Evolutionary conservation across 2,329 filamentous ascomycete species (phyloP), one percentile per base, ranked within the genome.

Genomic region (Hirsutella minnesotensis): DNA sequence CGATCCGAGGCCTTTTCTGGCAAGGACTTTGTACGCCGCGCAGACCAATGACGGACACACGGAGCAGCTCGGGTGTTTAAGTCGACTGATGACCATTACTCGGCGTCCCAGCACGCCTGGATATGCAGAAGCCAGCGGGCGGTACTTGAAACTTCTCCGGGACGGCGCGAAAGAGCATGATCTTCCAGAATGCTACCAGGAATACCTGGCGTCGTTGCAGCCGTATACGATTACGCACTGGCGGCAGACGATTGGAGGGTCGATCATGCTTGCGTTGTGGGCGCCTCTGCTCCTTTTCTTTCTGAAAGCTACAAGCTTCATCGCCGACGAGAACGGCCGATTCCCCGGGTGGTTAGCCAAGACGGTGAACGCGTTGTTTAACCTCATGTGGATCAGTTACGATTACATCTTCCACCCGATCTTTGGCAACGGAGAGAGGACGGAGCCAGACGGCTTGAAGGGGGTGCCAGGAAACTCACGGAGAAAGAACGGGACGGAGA

Each of bases 371-470:
- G 59, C 67, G 2, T 12, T 83, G 2, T 78, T 83, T 45, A 69
- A 63, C 15, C 10, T 63, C 3, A 46, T 66, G 9, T 75, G 72
- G 72, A 51, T 58, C 45, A 50, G 47, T 3, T 73, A 75, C 40
- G 71, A 75, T 41, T 24, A 22, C 2, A 56, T 68, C 3, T 58
- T 69, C 50, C 81, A 77, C 59, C 65, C 62, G 1, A 34, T 81
- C 0, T 95, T 94, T 68, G 90, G 90, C 1, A 85, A 96, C 56
- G 92, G 92, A 0, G 90, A 96, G 69, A 75, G 73, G 53, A 81
- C 77, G 3, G 49, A 60, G 27, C 58, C 35, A 18, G 37, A 39
- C 12, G 33, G 24, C n/a, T 12, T 27, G 7, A 27, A 27, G 24
- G 12, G 12, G 7, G 24, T 7, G 7, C 24, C 24, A 24, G 58